These are phyloP conservation scores for Alternaria sp. DNA, from an alignment of 2,329 filamentous ascomycete species.

Conservation along the genomic window DNA sequence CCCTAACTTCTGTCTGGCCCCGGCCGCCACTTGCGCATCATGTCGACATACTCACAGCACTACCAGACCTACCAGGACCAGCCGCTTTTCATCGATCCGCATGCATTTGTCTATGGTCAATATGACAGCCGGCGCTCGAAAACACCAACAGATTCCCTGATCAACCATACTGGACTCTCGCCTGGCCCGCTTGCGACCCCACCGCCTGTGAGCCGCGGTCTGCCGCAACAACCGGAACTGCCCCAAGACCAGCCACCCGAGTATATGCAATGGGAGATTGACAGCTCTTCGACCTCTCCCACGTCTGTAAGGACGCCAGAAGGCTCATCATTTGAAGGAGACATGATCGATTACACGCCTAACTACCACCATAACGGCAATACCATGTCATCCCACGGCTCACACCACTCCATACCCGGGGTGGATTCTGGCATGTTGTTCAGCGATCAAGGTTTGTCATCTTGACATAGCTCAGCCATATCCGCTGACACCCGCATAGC, in stretches of 20 bases:
- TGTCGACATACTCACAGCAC: slow-evolving; percentile 36
- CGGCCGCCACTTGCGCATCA: slow-evolving; percentile 32
- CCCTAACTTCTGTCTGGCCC: slow-evolving; percentile 26
- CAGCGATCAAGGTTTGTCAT: slow-evolving; percentile 31
- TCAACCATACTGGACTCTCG: slow-evolving; percentile 43
- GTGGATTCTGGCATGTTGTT: slow-evolving; percentile 32
- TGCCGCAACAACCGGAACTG: slow-evolving; percentile 39
- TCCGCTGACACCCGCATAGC: slow-evolving; percentile 26
- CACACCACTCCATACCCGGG: slow-evolving; percentile 28
- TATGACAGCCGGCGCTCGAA: slow-evolving; percentile 39
- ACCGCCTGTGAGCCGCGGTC: slow-evolving; percentile 40
- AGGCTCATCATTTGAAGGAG: slow-evolving; percentile 39
- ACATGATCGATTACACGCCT: slow-evolving; percentile 38
- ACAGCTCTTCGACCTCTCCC: slow-evolving; percentile 44
- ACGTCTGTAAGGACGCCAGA: slow-evolving; percentile 46
- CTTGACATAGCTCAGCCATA: not conserved
- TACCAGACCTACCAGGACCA: slow-evolving; percentile 29
- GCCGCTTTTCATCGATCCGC: slow-evolving; percentile 25
- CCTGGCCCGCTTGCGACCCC: slow-evolving; percentile 42
- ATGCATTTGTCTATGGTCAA: slow-evolving; percentile 29
- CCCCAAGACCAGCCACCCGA: slow-evolving; percentile 37
- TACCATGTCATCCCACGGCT: slow-evolving; percentile 34
- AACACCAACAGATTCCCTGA: slow-evolving; percentile 42
- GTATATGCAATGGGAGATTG: slow-evolving; percentile 41
- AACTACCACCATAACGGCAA: slow-evolving; percentile 35